Conservation (phyloP, 345 rosid genomes). For the Sapria himalayana region DNA sequence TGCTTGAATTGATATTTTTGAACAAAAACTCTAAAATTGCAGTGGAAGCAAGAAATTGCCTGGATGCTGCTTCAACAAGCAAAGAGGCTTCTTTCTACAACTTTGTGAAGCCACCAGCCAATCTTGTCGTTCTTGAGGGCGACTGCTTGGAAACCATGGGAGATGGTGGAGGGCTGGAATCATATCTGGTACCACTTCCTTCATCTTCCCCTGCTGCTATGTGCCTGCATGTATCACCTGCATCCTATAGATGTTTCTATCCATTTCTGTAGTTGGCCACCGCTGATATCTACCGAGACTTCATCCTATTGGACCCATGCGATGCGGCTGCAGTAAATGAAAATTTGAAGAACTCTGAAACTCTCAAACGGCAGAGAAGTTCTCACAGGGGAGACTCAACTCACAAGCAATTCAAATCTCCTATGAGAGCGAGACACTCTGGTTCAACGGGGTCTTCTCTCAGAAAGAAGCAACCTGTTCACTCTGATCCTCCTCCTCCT, state of each 20-base stretch:
- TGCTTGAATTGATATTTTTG: too few relatives aligned
- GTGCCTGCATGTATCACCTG: conserved; percentile 3
- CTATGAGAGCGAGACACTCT: conserved; percentile 38
- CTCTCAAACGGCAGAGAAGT: conserved; percentile 23
- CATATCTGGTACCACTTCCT: conserved; percentile 57
- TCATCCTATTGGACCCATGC: conserved; percentile 65
- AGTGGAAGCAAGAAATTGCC: conserved; percentile 61
- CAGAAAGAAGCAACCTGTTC: conserved; percentile 31
- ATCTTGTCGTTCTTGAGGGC: conserved; percentile 85
- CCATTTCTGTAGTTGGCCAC: conserved; percentile 61
- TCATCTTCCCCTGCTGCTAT: conserved; percentile 7
- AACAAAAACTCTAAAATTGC: conserved; percentile 10
- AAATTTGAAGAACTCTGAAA: conserved; percentile 22
- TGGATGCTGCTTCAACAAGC: conserved; percentile 38
- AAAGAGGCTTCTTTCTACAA: conserved; percentile 31
- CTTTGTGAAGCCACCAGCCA: conserved; percentile 81
- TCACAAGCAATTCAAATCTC: conserved; percentile 38
- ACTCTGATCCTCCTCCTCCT: conserved; percentile 20
- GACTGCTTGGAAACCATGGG: conserved; percentile 67
- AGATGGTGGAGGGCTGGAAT: conserved; percentile 67
- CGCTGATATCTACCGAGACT: conserved; percentile 59
- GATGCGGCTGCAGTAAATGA: conserved; percentile 43
- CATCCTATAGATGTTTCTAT: too few relatives aligned
- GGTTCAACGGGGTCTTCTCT: conserved; percentile 31
- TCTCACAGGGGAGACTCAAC: conserved; percentile 21